Base-by-base conservation (phyloP, 352 stramenopile species). In the Phytopythium delawarense region DNA sequence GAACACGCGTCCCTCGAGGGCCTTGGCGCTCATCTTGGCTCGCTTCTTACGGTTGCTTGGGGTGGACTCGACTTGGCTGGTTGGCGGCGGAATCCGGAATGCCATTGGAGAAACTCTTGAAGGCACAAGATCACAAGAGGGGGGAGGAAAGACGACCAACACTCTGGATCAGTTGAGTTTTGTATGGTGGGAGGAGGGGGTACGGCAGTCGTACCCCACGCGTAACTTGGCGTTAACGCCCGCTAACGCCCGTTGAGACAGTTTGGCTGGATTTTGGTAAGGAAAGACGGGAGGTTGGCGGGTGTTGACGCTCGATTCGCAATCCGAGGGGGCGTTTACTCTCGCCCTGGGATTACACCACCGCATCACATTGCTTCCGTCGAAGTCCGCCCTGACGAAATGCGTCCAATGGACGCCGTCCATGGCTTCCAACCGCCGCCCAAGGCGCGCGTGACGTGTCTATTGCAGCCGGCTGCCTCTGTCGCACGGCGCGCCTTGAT, bases 1-100 rank as follows among this genome's bases (percentile, higher is more conserved):
- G 51, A 79, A 79, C 48, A 75, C 70, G n/a, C 70, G 67, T 28
- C 70, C 70, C 18, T 75, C 61, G n/a, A 75, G 66, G 46, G 67
- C 70, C 42, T 67, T 67, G 37, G 52, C 57, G 16, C 44, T 62
- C 45, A 44, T 44, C 16, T 51, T 51, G 18, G 20, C 48, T 53
- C 34, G 5, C 9, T 15, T 42, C 30, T 30, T 46, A 7, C 40
- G 16, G 42, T 8, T 48, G 18, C 20, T 28, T 28, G 2, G 25
- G 2, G 25, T 32, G 28, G 4, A 32, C 28, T 32, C 28, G 28
- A 18, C 42, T 50, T 50, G 44, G 5, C 7, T 28, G 50, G 28
- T 57, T 57, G 50, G 50, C 35, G 30, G 50, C 50, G 30, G 50
- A 57, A 30, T 57, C 50, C 30, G 50, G 50, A 57, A 57, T 57